Base-by-base conservation (phyloP, 1,139 yeast species). In the Dujonia santamariae region DNA sequence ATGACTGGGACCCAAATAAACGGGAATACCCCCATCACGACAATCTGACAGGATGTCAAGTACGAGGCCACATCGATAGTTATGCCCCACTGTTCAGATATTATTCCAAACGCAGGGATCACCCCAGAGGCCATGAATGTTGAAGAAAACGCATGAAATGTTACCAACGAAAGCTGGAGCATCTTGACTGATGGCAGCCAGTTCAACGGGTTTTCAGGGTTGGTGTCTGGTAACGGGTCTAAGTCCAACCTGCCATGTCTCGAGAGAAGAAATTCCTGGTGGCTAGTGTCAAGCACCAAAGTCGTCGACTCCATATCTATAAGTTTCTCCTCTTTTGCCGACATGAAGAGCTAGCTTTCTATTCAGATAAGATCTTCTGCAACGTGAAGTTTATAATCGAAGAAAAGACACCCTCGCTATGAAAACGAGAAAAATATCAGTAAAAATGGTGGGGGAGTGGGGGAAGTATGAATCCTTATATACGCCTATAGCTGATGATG, bases 121-220 rank as follows among this genome's bases (percentile, higher is more conserved):
- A 46, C 27, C 7, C 54, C 54, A 3, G 52, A 46, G n/a, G 54
- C 54, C 43, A 47, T 43, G 26, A 50, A 50, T 11, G 54, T 48
- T 6, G 47, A 39, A 23, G 42, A 37, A 26, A 50, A 50, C 3
- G 50, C 53, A 35, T 50, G 51, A 30, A 46, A 44, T 8, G 50
- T 45, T 19, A 49, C 41, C 50, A 50, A 43, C 2, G 40, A 42
- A 25, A 50, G 37, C 35, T 49, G 51, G 11, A 39, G 25, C 14
- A 37, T 26, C 29, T 50, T 50, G 16, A 30, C 19, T 15, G 32
- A 28, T 9, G 35, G 22, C 9, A 43, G 37, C 54, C 54, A 50
- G 26, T 50, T 50, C 17, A 50, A 37, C 9, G 54, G 54, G 30
- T 50, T 54, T 11, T 45, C 39, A 26, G 46, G 51, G 31, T 40